Evolutionary conservation across 805 yeast genomes (phyloP).

Genomic region (Wickerhamomyces tratensis): DNA sequence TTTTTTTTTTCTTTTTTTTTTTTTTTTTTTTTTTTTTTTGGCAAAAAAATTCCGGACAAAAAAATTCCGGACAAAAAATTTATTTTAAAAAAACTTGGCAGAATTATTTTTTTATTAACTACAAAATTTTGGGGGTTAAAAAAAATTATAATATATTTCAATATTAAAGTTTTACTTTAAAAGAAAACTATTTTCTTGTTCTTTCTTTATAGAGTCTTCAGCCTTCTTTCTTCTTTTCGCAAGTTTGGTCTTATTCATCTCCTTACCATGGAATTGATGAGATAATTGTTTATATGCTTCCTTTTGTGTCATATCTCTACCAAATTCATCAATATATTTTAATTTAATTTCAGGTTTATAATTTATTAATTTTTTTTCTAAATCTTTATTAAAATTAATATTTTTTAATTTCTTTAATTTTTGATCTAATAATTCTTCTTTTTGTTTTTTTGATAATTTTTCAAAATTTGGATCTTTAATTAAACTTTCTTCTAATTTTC

Average conservation of each 20-base stretch:
- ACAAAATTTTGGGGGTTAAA: too few species aligned
- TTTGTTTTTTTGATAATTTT: conserved; percentile 30
- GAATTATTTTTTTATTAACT: too few species aligned
- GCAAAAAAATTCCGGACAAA: too few species aligned
- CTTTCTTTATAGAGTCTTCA: conserved; percentile 9
- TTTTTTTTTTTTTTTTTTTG: too few species aligned
- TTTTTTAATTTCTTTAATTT: conserved; percentile 7
- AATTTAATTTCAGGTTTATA: conserved; percentile 41
- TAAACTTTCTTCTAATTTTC: conserved; percentile 7
- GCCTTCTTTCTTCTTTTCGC: conserved; percentile 12
- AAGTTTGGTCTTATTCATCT: conserved; percentile 12
- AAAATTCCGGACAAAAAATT: too few species aligned
- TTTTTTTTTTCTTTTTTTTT: too few species aligned
- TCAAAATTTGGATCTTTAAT: conserved; percentile 10
- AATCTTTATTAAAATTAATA: conserved; percentile 2
- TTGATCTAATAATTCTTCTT: conserved; percentile 25
- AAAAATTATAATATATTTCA: too few species aligned
- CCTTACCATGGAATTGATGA: conserved; percentile 49
- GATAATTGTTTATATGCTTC: conserved; percentile 54
- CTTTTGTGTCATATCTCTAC: conserved; percentile 37
- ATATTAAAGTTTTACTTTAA: too few species aligned
- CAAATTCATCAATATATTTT: conserved; percentile 42
- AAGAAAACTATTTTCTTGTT: conserved; percentile 1
- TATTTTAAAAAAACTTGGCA: too few species aligned
- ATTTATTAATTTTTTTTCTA: conserved; percentile 13